A percentile compares a stretch with the other conserved stretches of the same genome.
Conservation (phyloP, 2,329 filamentous ascomycete species). For the Bipolaris victoriae region DNA sequence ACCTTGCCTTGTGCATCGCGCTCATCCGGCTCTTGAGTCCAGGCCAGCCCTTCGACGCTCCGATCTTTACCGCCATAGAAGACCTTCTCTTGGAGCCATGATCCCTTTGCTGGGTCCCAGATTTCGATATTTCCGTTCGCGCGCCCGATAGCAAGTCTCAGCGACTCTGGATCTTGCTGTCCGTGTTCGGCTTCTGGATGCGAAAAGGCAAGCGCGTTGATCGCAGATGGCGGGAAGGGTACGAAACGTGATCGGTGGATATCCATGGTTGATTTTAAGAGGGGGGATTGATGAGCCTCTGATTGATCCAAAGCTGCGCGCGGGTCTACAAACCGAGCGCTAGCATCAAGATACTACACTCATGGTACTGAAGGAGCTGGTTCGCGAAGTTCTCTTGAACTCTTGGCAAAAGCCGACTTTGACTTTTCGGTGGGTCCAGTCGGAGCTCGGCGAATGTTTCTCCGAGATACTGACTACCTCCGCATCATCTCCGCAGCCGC, state of each 20-base stretch:
- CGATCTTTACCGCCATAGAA: conserved; percentile 83
- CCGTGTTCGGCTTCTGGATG: conserved; percentile 59
- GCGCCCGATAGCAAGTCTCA: conserved; percentile 85
- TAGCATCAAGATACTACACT: conserved; percentile 21
- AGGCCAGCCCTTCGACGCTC: conserved; percentile 87
- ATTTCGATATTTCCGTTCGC: conserved; percentile 97
- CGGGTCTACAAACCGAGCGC: conserved; percentile 21
- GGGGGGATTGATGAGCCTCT: background rate
- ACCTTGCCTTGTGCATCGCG: conserved; percentile 64
- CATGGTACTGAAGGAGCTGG: conserved; percentile 12
- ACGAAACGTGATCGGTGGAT: conserved; percentile 97
- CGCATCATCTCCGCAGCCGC: conserved; percentile 11
- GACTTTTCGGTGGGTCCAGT: conserved; percentile 24
- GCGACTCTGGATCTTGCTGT: conserved; percentile 59
- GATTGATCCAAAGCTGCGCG: conserved; percentile 12
- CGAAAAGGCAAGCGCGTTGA: conserved; percentile 94
- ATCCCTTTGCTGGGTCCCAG: conserved; percentile 84
- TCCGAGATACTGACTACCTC: conserved; percentile 17
- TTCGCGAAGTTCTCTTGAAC: conserved; percentile 23
- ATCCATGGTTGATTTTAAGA: conserved; percentile 68
- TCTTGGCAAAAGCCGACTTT: conserved; percentile 23
- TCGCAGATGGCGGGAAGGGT: conserved; percentile 85
- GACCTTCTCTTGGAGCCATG: conserved; percentile 89
- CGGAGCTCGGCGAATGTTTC: conserved; percentile 13
- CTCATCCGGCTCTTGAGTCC: conserved; percentile 85